These are phyloP conservation scores for Lodderomyces jiufengensis DNA, from an alignment of 1,139 yeast genomes.

Conservation along the genomic window DNA sequence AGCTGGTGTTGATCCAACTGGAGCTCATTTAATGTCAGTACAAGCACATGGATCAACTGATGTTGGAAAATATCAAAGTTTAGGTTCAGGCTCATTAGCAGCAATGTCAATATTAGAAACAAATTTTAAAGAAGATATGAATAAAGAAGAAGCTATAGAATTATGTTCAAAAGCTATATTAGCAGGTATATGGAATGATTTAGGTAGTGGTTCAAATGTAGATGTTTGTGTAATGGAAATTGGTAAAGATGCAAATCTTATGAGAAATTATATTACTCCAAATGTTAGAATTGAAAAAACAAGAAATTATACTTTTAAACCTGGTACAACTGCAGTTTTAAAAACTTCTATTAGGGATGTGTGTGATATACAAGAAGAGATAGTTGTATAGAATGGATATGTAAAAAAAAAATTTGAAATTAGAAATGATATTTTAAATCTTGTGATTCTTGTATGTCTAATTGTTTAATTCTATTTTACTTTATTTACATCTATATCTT, in stretches of 20 bases:
- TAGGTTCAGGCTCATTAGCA: slow-evolving; percentile 97
- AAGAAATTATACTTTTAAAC: slow-evolving; percentile 73
- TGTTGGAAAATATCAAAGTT: slow-evolving; percentile 85
- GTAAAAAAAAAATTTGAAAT: no score
- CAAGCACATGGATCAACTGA: slow-evolving; percentile 99
- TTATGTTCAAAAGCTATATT: slow-evolving; percentile 91
- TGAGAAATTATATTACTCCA: slow-evolving; percentile 88
- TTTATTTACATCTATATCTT: no score
- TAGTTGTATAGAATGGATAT: slow-evolving; percentile 21
- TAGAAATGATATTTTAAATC: no score
- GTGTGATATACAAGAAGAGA: slow-evolving; percentile 70
- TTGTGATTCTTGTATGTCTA: background rate
- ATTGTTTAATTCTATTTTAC: background rate
- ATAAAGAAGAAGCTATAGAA: slow-evolving; percentile 82
- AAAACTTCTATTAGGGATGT: slow-evolving; percentile 60
- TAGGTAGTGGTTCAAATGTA: slow-evolving; percentile 97
- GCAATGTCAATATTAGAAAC: slow-evolving; percentile 97
- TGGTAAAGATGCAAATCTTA: slow-evolving; percentile 79
- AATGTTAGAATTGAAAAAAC: slow-evolving; percentile 82
- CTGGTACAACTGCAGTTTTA: slow-evolving; percentile 89
- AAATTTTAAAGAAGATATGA: slow-evolving; percentile 74
- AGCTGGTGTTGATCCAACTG: slow-evolving; percentile 96
- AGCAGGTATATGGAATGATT: slow-evolving; percentile 98
- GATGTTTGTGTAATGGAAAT: slow-evolving; percentile 95
- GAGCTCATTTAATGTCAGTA: slow-evolving; percentile 85